Conservation (phyloP, 805 yeast species). For the Kluyveromyces aestuarii region DNA sequence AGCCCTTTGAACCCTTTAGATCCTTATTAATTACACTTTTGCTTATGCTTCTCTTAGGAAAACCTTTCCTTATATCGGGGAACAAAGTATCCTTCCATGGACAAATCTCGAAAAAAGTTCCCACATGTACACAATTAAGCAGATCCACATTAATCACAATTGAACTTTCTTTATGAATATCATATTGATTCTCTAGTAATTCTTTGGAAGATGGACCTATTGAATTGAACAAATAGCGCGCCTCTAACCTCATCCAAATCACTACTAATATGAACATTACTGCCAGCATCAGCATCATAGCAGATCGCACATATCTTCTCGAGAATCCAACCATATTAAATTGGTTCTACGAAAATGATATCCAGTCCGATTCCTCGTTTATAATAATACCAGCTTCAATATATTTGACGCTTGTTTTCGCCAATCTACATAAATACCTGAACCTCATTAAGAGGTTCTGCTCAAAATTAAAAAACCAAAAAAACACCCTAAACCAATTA, state of each 20-base stretch:
- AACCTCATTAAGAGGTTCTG: too few species aligned
- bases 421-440: too few species aligned
- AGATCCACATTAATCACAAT: constrained; percentile 13
- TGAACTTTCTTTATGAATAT: constrained; percentile 2
- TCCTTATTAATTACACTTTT: constrained; percentile 15
- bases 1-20: constrained; percentile 12
- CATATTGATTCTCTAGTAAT: background rate
- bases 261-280: background rate
- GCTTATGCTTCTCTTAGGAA: background rate
- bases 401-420: background rate
- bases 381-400: background rate
- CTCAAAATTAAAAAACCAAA: too few species aligned
- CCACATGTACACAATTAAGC: constrained; percentile 14
- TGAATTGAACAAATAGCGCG: background rate
- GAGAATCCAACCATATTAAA: constrained; percentile 1
- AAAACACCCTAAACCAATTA: too few species aligned
- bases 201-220: background rate
- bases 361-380: background rate
- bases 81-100: background rate
- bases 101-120: constrained; percentile 8
- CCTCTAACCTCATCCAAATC: background rate
- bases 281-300: background rate
- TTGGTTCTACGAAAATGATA: background rate
- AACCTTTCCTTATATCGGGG: background rate
- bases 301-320: constrained; percentile 2